Evolutionary conservation across 768 basidiomycete genomes (phyloP).

Genomic region (Gymnopilus dilepis): DNA sequence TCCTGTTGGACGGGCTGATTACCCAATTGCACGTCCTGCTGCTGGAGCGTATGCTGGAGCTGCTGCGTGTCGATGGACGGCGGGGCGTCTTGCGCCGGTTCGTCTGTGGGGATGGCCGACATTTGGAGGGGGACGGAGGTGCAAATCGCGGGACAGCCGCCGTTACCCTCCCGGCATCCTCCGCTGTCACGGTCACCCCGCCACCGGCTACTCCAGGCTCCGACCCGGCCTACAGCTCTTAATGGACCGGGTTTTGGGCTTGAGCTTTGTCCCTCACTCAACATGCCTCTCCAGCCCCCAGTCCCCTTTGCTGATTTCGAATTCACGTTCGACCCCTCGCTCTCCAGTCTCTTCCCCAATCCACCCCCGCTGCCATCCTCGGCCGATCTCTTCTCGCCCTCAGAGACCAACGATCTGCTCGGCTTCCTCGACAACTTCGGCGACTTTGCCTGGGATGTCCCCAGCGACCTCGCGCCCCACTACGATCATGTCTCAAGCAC

Average conservation of each 20-base stretch:
- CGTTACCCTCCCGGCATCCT: conserved; percentile 26
- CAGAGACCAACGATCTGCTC: conserved; percentile 79
- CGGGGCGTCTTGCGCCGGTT: conserved; percentile 59
- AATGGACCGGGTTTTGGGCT: conserved; percentile 9
- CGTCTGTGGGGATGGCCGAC: conserved; percentile 79
- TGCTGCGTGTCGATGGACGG: conserved; percentile 66
- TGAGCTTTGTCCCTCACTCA: conserved; percentile 31
- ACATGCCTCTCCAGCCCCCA: conserved; percentile 52
- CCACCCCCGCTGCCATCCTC: conserved; percentile 70
- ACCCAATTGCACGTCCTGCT: conserved; percentile 40
- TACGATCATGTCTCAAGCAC: conserved; percentile 33
- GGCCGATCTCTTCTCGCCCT: conserved; percentile 77
- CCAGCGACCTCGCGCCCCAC: conserved; percentile 32
- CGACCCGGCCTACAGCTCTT: conserved; percentile 6
- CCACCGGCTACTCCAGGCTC: conserved; percentile 16
- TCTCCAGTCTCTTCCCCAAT: conserved; percentile 62
- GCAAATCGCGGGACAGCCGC: conserved; percentile 31
- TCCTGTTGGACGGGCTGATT: conserved; percentile 33
- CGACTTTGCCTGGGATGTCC: conserved; percentile 60
- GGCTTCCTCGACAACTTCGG: conserved; percentile 84
- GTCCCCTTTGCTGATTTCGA: conserved; percentile 72
- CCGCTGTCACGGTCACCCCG: conserved; percentile 23
- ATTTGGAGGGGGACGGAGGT: conserved; percentile 45
- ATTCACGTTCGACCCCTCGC: conserved; percentile 69
- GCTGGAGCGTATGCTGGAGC: conserved; percentile 55